Evolutionary conservation across 257 asterid genomes (phyloP).

Genomic region (Gardenia jasminoides): DNA sequence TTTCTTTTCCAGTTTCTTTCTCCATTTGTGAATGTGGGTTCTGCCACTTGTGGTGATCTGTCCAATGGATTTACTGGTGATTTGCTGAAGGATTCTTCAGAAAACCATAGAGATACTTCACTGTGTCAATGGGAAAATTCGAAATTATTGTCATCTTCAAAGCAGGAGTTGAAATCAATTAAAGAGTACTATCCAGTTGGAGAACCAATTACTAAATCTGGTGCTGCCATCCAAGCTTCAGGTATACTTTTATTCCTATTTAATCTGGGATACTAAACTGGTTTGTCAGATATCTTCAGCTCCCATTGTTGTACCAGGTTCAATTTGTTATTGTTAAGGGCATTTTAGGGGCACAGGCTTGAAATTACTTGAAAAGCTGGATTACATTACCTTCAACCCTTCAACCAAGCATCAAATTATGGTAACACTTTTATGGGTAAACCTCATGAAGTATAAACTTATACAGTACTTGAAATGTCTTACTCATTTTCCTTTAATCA

Average conservation of each 20-base stretch:
- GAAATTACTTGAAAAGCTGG: too few relatives aligned
- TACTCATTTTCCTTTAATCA: too few relatives aligned
- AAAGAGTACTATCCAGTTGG: constrained; percentile 70
- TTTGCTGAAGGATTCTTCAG: constrained; percentile 19
- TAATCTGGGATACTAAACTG: too few relatives aligned
- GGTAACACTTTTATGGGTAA: too few relatives aligned
- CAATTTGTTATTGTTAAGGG: too few relatives aligned
- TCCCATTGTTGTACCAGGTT: not conserved
- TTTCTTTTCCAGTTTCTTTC: too few relatives aligned
- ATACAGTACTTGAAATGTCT: not conserved
- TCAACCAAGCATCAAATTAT: too few relatives aligned
- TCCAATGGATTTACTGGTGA: constrained; percentile 18
- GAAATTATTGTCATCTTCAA: constrained; percentile 47
- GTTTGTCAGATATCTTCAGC: too few relatives aligned
- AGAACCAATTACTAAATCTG: constrained; percentile 54
- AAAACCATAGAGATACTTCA: constrained; percentile 10
- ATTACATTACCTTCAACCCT: too few relatives aligned
- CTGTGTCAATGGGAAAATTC: constrained; percentile 19
- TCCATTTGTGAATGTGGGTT: constrained; percentile 24
- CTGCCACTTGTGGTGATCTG: constrained; percentile 16
- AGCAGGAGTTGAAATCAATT: constrained; percentile 52
- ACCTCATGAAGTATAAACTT: too few relatives aligned
- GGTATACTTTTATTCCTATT: constrained; percentile 32
- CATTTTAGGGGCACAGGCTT: too few relatives aligned
- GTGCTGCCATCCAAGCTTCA: constrained; percentile 67